phyloP scores from a whole-genome alignment of 345 rosid species.

The Aethionema arabicum region DNA sequence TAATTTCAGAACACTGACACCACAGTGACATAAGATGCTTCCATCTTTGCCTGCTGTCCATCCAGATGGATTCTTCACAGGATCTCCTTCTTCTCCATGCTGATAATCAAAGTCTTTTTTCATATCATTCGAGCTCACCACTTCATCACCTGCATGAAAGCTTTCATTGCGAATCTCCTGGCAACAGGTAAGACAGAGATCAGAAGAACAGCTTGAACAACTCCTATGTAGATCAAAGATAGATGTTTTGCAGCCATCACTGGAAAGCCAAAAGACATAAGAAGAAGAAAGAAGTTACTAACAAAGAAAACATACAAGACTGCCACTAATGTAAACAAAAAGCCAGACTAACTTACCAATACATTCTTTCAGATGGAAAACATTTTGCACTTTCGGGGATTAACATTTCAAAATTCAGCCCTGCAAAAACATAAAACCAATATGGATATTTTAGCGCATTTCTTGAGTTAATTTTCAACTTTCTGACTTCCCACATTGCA shows the following conservation, averaged over 20 bases:
- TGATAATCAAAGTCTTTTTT: too few species aligned
- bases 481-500: neutral
- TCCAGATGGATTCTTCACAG: conserved; percentile 15
- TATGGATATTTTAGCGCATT: neutral
- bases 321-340: neutral
- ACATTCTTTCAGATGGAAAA: conserved; percentile 42
- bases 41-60: conserved; percentile 63
- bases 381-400: conserved; percentile 14
- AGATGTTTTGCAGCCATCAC: conserved; percentile 61
- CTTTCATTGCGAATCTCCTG: too few species aligned
- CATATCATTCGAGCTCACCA: too few species aligned
- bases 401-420: conserved; percentile 20
- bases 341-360: conserved; percentile 44
- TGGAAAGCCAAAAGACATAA: conserved; percentile 25
- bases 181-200: too few species aligned
- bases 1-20: conserved; percentile 41
- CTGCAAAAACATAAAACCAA: conserved; percentile 13
- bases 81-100: too few species aligned
- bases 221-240: conserved; percentile 41
- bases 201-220: too few species aligned
- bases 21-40: conserved; percentile 57
- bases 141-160: too few species aligned
- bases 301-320: neutral
- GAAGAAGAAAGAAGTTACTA: neutral
- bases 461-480: neutral